Percentiles rank a stretch among this genome's conserved stretches.
phyloP scores from a whole-genome alignment of 2,329 filamentous ascomycete genomes.

The Truncatella angustata region DNA sequence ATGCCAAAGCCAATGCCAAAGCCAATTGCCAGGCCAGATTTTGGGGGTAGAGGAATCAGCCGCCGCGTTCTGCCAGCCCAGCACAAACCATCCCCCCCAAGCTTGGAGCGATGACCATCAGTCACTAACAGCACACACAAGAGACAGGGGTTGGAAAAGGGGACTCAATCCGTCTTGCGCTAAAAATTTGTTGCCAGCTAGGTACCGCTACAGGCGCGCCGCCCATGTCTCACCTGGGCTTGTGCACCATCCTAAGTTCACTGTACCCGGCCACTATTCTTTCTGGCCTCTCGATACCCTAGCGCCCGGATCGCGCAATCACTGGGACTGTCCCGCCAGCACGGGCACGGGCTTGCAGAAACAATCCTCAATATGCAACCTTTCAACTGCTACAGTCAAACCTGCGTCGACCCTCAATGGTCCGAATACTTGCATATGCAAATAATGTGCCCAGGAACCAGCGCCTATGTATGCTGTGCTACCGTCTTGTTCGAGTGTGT shows the following conservation, averaged over 20 bases:
- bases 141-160: too few species aligned
- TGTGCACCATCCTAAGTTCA: too few species aligned
- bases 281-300: too few species aligned
- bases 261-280: too few species aligned
- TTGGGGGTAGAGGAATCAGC: conserved; percentile 11
- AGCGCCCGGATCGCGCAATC: neutral
- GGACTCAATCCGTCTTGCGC: too few species aligned
- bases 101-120: too few species aligned
- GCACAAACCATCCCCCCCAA: neutral
- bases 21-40: neutral
- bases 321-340: neutral
- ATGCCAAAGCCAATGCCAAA: neutral
- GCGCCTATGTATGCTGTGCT: too few species aligned
- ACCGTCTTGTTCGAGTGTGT: too few species aligned
- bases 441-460: too few species aligned
- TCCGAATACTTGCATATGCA: too few species aligned
- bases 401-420: too few species aligned
- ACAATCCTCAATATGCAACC: neutral
- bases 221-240: neutral
- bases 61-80: neutral
- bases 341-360: neutral
- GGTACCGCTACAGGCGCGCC: neutral
- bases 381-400: neutral
- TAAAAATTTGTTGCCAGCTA: neutral
- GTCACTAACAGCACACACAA: too few species aligned